Evolutionary conservation across 129 eudicot species (phyloP), one percentile per base, ranked within the genome.

Genomic region (Arctium lappa): DNA sequence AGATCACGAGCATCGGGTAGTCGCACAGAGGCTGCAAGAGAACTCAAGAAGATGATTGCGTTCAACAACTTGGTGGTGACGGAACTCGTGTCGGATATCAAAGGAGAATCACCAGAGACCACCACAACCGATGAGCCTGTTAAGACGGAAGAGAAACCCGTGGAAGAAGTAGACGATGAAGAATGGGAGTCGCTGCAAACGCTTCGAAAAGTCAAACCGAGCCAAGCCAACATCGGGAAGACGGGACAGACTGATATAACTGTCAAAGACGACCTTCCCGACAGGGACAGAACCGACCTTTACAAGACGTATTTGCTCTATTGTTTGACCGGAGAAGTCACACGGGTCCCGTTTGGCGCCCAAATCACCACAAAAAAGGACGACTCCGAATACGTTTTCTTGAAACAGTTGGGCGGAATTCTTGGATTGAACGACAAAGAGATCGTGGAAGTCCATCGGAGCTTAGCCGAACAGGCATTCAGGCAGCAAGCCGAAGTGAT

Each of bases 391-490:
- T 96, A 87, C 56, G 81, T 78, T 30, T 80, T 81, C 36, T 86
- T 96, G 66, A 88, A 86, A 80, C 98, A 96, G 38, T 86, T 96
- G 2, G 98, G 98, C 32, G 93, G 88, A 22, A 93, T 96, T 16
- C 92, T 96, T 29, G 99, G 99, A 31, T 73, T 96, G 87, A 86
- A 88, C 2, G 90, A 89, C 68, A 88, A 84, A 73, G 93, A 90
- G 84, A 93, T 90, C 53, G 93, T 93, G 60, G 94, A 81, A 15
- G 95, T 93, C n/a, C 98, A 93, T 29, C 83, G 90, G 75, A 40
- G 94, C 82, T 86, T 93, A 78, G 99, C 99, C 7, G 98, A 96
- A 56, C 89, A 93, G 86, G 91, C 97, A 70, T 93, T 93, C 82
- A 85, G 88, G 76, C 87, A 91, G 77, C 88, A 96, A 79, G 99